Conservation (phyloP, 345 rosid genomes). For the Brassica nigra region DNA sequence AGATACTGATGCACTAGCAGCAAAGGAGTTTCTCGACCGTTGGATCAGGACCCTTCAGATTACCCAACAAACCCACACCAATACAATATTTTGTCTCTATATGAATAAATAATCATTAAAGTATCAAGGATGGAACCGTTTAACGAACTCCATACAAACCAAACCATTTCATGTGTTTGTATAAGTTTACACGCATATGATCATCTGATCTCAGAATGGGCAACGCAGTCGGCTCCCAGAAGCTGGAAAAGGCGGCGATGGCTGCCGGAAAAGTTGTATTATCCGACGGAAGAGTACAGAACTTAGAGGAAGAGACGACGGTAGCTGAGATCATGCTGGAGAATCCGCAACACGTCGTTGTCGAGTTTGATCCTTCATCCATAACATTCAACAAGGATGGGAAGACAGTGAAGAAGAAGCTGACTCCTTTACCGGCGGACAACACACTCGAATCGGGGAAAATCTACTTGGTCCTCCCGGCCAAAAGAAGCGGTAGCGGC, state of each 20-base stretch:
- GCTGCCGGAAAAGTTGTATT: constrained; percentile 59
- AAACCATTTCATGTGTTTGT: constrained; percentile 25
- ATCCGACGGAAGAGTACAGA: constrained; percentile 60
- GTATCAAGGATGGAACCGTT: constrained; percentile 65
- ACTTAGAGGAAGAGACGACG: constrained; percentile 50
- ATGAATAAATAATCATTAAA: constrained; percentile 28
- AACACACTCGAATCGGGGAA: constrained; percentile 55
- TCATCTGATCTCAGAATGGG: constrained; percentile 51
- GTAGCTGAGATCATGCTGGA: constrained; percentile 85
- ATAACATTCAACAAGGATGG: constrained; percentile 30
- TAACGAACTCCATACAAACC: constrained; percentile 58
- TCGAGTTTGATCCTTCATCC: constrained; percentile 52
- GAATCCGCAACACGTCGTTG: constrained; percentile 74
- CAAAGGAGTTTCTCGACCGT: constrained; percentile 32
- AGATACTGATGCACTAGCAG: constrained; percentile 7
- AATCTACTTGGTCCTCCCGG: constrained; percentile 65
- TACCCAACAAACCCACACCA: constrained; percentile 43
- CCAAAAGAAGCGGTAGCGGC: constrained; percentile 39
- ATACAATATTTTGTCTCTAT: constrained; percentile 13
- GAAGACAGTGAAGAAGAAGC: constrained; percentile 42
- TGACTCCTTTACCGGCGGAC: constrained; percentile 74
- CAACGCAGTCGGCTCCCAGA: constrained; percentile 40
- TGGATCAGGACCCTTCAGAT: constrained; percentile 30
- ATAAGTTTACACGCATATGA: constrained; percentile 4
- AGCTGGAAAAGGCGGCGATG: constrained; percentile 24